A percentile compares a stretch with the other conserved stretches of the same genome.
Evolutionary conservation across 352 stramenopile genomes (phyloP).

Genomic region (Blastocystis sp.): DNA sequence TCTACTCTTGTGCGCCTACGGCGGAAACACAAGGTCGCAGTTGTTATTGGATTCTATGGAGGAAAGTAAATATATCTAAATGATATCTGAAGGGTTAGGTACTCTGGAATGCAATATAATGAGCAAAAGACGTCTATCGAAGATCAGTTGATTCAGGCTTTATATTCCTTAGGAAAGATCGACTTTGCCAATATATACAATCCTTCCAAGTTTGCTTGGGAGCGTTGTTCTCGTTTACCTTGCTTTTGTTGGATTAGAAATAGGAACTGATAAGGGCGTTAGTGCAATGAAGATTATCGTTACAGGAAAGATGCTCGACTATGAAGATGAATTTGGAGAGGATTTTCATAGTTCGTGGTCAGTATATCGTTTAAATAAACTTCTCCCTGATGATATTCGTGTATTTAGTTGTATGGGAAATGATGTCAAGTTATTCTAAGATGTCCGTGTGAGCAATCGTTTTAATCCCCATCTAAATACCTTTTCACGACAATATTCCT

Average conservation of each 20-base stretch:
- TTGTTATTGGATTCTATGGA: conserved; percentile 47
- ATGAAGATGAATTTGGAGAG: conserved; percentile 8
- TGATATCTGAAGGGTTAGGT: background rate
- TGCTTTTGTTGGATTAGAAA: background rate
- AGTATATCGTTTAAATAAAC: background rate
- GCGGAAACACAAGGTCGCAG: conserved; percentile 16
- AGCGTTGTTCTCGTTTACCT: conserved; percentile 13
- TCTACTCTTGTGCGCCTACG: background rate
- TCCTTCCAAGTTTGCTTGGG: conserved; percentile 26
- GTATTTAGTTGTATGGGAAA: background rate
- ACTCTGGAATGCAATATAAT: conserved; percentile 35
- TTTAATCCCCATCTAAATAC: conserved; percentile 52
- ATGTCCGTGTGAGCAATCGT: conserved; percentile 2
- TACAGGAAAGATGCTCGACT: conserved; percentile 26
- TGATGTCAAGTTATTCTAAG: background rate
- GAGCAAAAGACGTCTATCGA: background rate
- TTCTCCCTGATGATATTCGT: conserved; percentile 16
- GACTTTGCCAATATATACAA: conserved; percentile 3
- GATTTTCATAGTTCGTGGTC: background rate
- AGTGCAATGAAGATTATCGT: conserved; percentile 44
- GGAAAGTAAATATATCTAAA: background rate
- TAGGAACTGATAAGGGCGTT: conserved; percentile 36
- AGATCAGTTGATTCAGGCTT: background rate
- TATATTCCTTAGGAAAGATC: conserved; percentile 9
- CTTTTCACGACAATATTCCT: background rate